Conservation (phyloP, 345 rosid species). For the Eucalyptus lansdowneana region DNA sequence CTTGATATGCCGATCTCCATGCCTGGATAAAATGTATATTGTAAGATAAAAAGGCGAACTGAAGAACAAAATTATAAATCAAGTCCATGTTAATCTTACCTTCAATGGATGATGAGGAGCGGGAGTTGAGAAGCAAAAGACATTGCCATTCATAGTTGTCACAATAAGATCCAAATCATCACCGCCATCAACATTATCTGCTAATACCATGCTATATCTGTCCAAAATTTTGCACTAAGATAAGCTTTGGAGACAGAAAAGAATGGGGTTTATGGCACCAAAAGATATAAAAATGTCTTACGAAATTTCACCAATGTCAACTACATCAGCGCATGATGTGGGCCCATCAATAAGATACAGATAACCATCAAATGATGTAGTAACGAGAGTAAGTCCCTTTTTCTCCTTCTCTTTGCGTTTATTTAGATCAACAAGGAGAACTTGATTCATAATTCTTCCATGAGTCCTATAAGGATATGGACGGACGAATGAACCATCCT, state of each 20-base stretch:
- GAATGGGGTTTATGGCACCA: background rate
- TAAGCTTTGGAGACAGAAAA: background rate
- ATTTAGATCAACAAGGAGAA: slow-evolving; percentile 88
- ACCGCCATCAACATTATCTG: slow-evolving; percentile 98
- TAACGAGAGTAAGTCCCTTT: slow-evolving; percentile 85
- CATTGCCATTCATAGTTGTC: slow-evolving; percentile 97
- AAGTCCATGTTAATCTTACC: slow-evolving; percentile 32
- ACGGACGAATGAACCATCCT: slow-evolving; percentile 77
- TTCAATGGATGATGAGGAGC: slow-evolving; percentile 93
- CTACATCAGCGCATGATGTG: slow-evolving; percentile 92
- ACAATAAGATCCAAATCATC: slow-evolving; percentile 98
- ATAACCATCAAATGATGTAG: slow-evolving; percentile 96
- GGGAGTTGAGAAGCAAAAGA: slow-evolving; percentile 97
- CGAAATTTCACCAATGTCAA: slow-evolving; percentile 99
- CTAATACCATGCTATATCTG: slow-evolving; percentile 97
- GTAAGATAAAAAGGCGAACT: background rate
- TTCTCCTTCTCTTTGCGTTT: slow-evolving; percentile 54
- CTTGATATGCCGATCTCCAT: slow-evolving; percentile 89
- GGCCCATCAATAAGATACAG: slow-evolving; percentile 96
- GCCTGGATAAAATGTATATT: slow-evolving; percentile 32
- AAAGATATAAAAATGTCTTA: slow-evolving; percentile 22
- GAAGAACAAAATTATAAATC: background rate
- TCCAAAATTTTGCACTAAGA: background rate
- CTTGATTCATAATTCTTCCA: slow-evolving; percentile 97
- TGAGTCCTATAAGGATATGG: slow-evolving; percentile 97